Evolutionary conservation across 2,329 filamentous ascomycete genomes (phyloP), one percentile per base, ranked within the genome.

Genomic region (Scedosporium dehoogii): DNA sequence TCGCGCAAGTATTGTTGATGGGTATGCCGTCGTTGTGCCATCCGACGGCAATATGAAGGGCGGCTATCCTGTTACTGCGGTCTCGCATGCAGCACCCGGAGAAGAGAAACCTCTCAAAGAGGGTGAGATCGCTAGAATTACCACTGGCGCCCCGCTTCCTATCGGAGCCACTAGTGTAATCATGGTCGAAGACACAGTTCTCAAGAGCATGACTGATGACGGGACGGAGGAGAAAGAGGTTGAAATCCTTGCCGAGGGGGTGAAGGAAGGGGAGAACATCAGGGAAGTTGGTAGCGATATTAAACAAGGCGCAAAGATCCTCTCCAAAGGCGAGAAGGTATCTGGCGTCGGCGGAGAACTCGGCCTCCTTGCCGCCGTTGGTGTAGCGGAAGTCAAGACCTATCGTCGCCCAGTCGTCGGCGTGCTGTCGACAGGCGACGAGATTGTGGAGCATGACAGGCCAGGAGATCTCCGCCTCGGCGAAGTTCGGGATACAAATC

Each of bases 1-100:
- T 75, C 82, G 92, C 63, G 94, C 94, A 18, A 97, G 93, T 71
- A 97, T 97, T 48, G 94, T 99, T 0, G 94, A 99, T 73, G 94
- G 94, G 1, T 99, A 99, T 70, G 94, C 94, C 2, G 84, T 96
- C 0, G 85, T 92, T 44, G 87, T 85, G 5, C 81, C 82, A 61
- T 76, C 77, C 33, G 79, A 85, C 48, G 85, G 82, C 0, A 85
- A 82, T 58, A 83, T 90, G 58, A 90, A 88, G 68, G 92, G 93
- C 0, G 76, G 87, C 0, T 97, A 94, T 70, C 92, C 93, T 0
- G 93, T 99, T 14, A 86, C 88, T 0, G 88, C 90, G 0, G 81
- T 97, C 12, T 96, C 92, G 0, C 92, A 97, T 71, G 94, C 94
- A 10, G 84, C 91, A 16, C 85, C 91, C 0, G 84, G 87, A 0